Base-by-base conservation (phyloP, 2,329 filamentous ascomycete genomes). In the Penicillium thymicola region DNA sequence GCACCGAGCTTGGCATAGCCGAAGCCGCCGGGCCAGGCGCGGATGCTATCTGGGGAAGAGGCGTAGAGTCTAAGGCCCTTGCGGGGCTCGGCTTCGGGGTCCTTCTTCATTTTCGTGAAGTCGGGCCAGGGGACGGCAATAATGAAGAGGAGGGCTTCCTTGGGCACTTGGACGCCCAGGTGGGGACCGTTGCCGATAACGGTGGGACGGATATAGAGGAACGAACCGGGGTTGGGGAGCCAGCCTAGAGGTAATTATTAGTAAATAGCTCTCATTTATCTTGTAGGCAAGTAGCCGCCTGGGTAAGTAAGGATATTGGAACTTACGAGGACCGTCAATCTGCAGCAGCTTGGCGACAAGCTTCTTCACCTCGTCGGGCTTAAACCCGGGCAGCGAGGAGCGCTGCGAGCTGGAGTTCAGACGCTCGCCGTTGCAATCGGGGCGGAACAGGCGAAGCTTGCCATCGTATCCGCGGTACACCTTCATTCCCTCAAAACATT, bases 1-100 rank as follows among this genome's bases (percentile, higher is more conserved):
- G 92, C 92, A 53, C 92, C 92, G 34, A 97, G 84, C 77, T 97
- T 97, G 59, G 92, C 91, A 70, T 89, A 92, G 0, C 92, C 92
- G 72, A 95, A 96, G 10, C 93, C 92, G 59, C 92, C 92, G 21
- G 90, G 91, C 92, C 92, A 97, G 13, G 92, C 92, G 63, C 92
- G 88, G 56, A 96, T 86, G 79, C 88, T 90, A 73, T 96, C 90
- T 63, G 92, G 86, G 54, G 85, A 83, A 44, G 85, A 89, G 0
- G 92, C 93, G 70, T 93, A 84, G 44, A 96, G 83, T 66, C 84
- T 87, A 80, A 95, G 57, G 4, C 68, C 69, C 41, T 62, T 55
- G 34, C 28, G 61, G 28, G 61, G 55, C 7, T 60, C 55, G 43
- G 59, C 60, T 13, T 61, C 43, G 28, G 58, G 61, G 23, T 63